These are phyloP conservation scores for Plasmodium coatneyi DNA, from an alignment of 169 alveolate species.

Conservation along the genomic window DNA sequence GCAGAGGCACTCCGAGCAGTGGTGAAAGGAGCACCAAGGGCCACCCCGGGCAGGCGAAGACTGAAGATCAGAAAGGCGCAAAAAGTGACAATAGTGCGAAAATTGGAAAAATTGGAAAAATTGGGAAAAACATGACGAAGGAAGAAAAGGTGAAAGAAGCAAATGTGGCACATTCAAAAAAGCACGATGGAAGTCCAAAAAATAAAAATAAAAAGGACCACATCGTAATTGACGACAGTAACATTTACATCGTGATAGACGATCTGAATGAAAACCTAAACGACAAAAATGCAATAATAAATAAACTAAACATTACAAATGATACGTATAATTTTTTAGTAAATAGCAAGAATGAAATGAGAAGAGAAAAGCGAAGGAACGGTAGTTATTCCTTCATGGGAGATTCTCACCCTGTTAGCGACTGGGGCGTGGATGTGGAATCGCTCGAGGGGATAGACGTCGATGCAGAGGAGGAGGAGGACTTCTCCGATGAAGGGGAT, in stretches of 20 bases:
- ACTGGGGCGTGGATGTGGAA: background rate
- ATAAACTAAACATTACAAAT: conserved; percentile 1
- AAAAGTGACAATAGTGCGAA: background rate
- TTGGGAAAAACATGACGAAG: background rate
- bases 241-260: conserved; percentile 21
- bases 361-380: background rate
- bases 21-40: background rate
- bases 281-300: background rate
- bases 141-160: background rate
- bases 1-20: background rate
- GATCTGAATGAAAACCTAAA: background rate
- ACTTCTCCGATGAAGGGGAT: background rate
- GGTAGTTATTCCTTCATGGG: background rate
- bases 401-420: background rate
- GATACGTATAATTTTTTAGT: conserved; percentile 16
- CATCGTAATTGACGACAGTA: conserved; percentile 15
- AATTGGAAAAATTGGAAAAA: background rate
- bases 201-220: conserved; percentile 7
- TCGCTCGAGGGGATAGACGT: background rate
- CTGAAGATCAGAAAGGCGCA: background rate
- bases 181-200: background rate
- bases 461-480: conserved; percentile 7
- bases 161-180: background rate
- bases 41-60: background rate
- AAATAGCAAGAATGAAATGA: background rate